Base-by-base conservation (phyloP, 1,284 basidiomycete genomes). In the Coriolopsis trogii region DNA sequence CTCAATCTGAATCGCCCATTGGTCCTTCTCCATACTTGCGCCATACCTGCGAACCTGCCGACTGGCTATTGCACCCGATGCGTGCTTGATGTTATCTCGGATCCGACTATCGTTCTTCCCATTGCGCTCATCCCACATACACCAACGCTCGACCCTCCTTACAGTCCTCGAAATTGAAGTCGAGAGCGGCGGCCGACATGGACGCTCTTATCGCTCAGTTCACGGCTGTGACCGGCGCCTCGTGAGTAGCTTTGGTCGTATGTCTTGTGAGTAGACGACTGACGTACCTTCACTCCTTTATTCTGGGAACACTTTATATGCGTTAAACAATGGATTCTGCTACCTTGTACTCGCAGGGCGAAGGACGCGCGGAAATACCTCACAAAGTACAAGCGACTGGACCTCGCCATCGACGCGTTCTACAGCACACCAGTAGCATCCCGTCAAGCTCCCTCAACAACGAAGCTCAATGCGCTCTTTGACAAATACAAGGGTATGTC, bases 401-500 rank as follows among this genome's bases (percentile, higher is more conserved):
- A 94, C 46, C 70, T 76, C 9, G 91, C 93, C 9, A 73, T 93
- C 36, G 87, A 94, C 69, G 84, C 86, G 0, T 94, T 78, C 68
- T 93, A 82, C 71, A 82, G 75, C 58, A 78, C 87, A 45, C 55
- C 63, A 18, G 23, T 30, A 30, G 41, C 38, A 13, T 44, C 45
- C 46, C 62, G 51, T 67, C 61, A 53, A 63, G 65, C 44, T 54
- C 74, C 76, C 21, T 84, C 83, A 3, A 78, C 79, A 31, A 78
- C 73, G 69, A 83, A 83, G 62, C 71, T 95, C 25, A 78, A 71
- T 41, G 64, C 74, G 12, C 66, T 93, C 6, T 95, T 93, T 63
- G 85, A 93, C 51, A 76, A 77, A 52, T 95, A 93, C 71, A 90
- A 89, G 73, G 91, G 90, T 90, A 50, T 51, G 75, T 59, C 45